These are phyloP conservation scores for Pulveroboletus sp. DNA, from an alignment of 768 basidiomycete species.

Conservation along the genomic window DNA sequence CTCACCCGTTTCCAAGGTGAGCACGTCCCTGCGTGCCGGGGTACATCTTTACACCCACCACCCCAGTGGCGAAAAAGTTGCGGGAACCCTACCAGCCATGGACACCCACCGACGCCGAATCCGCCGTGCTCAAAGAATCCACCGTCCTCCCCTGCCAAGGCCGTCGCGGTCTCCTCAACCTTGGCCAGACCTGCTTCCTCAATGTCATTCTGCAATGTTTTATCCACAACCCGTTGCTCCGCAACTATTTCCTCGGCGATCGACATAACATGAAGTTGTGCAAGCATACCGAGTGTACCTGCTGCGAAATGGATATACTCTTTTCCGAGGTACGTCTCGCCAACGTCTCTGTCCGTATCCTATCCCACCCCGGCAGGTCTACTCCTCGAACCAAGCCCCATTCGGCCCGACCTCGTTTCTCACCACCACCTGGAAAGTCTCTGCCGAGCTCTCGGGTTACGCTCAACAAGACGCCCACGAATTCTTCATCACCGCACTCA, in stretches of 20 bases:
- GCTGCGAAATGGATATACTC: conserved; percentile 91
- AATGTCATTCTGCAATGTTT: conserved; percentile 90
- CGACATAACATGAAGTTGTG: conserved; percentile 78
- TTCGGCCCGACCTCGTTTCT: conserved; percentile 85
- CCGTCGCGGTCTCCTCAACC: conserved; percentile 81
- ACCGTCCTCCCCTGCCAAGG: conserved; percentile 74
- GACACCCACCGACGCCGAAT: conserved; percentile 42
- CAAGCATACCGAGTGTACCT: conserved; percentile 72
- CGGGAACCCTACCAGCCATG: conserved; percentile 52
- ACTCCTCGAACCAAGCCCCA: conserved; percentile 55
- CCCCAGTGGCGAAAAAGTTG: conserved; percentile 35
- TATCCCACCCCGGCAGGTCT: conserved; percentile 38
- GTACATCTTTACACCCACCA: too few species aligned
- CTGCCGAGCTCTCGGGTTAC: conserved; percentile 83
- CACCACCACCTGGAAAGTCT: conserved; percentile 75
- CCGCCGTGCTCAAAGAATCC: conserved; percentile 46
- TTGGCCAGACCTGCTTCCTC: conserved; percentile 93
- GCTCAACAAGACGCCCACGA: conserved; percentile 95
- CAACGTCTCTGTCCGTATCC: too few species aligned
- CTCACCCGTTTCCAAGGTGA: conserved; percentile 52
- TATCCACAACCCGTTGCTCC: conserved; percentile 83
- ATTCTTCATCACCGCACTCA: conserved; percentile 79
- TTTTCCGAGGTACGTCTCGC: conserved; percentile 60
- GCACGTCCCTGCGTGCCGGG: too few species aligned
- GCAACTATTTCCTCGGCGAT: conserved; percentile 88